Conservation (phyloP, 768 basidiomycete genomes). For the Phaffia tasmanica region DNA sequence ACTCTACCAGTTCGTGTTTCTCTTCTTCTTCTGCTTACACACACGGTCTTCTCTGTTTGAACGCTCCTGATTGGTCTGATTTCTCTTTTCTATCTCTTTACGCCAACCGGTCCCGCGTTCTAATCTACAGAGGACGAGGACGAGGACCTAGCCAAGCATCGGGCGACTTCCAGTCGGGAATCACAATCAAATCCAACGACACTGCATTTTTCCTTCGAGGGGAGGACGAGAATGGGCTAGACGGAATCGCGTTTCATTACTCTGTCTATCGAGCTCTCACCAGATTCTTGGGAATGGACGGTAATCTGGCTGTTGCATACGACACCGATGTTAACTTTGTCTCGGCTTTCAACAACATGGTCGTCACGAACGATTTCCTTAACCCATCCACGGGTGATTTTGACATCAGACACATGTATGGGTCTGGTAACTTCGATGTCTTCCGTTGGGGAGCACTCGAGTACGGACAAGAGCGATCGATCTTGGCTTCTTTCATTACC, state of each 20-base stretch:
- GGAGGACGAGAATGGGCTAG: constrained; percentile 52
- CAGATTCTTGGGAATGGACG: constrained; percentile 91
- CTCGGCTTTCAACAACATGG: constrained; percentile 79
- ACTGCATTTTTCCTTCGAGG: constrained; percentile 72
- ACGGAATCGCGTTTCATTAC: constrained; percentile 82
- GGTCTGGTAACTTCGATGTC: constrained; percentile 88
- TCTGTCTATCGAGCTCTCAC: constrained; percentile 77
- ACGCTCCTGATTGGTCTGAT: background rate
- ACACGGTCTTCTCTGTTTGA: background rate
- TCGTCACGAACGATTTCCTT: constrained; percentile 69
- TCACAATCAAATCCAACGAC: constrained; percentile 48
- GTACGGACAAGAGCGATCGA: constrained; percentile 68
- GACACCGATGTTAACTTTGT: constrained; percentile 73
- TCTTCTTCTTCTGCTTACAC: background rate
- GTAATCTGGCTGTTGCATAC: constrained; percentile 80
- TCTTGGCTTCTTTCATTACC: constrained; percentile 65
- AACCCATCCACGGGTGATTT: constrained; percentile 55
- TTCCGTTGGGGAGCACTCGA: constrained; percentile 85
- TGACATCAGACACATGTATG: constrained; percentile 81
- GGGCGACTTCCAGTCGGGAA: constrained; percentile 55
- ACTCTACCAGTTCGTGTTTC: constrained; percentile 58
- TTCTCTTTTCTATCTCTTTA: background rate
- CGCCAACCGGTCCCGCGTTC: background rate
- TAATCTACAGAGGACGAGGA: constrained; percentile 66
- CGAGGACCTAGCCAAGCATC: constrained; percentile 65